A percentile compares a stretch with the other conserved stretches of the same genome.
Evolutionary conservation across 2,329 filamentous ascomycete genomes (phyloP).

Genomic region (Cladophialophora yegresii): DNA sequence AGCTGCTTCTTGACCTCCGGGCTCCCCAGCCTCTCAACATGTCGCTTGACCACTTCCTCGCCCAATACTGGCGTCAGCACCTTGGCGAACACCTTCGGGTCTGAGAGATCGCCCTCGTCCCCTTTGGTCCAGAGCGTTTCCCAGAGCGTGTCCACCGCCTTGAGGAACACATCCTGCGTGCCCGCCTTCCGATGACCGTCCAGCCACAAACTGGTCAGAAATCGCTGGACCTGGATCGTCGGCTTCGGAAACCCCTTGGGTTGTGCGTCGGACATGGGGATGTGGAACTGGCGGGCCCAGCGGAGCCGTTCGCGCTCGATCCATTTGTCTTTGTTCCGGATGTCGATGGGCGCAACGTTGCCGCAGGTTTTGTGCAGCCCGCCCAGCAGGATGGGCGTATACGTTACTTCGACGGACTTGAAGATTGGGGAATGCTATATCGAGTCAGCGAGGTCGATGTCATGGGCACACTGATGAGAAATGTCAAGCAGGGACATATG

Average conservation of each 20-base stretch:
- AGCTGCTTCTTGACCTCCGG: constrained; percentile 48
- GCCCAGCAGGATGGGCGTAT: constrained; percentile 61
- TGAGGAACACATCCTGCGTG: constrained; percentile 47
- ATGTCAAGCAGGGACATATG: not conserved
- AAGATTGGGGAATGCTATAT: constrained; percentile 57
- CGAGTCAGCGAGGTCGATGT: not conserved
- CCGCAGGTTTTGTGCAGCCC: constrained; percentile 60
- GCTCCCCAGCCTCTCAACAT: constrained; percentile 14
- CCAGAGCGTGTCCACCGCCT: constrained; percentile 52
- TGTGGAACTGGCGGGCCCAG: constrained; percentile 56
- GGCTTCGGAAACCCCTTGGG: constrained; percentile 58
- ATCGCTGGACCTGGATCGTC: constrained; percentile 56
- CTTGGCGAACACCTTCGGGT: constrained; percentile 46
- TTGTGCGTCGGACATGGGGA: constrained; percentile 52
- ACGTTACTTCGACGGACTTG: constrained; percentile 56
- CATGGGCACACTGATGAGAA: not conserved
- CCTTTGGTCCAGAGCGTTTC: constrained; percentile 56
- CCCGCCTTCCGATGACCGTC: constrained; percentile 37
- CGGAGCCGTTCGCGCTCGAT: constrained; percentile 56
- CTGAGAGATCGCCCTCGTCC: constrained; percentile 34
- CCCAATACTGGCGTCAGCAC: constrained; percentile 52
- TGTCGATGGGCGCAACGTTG: constrained; percentile 57
- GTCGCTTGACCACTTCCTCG: constrained; percentile 43
- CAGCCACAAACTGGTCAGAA: constrained; percentile 50
- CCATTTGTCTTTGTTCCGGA: constrained; percentile 64